A percentile compares a stretch with the other conserved stretches of the same genome.
phyloP scores from a whole-genome alignment of 176 grass and related monocot species.

The Triticum turgidum region DNA sequence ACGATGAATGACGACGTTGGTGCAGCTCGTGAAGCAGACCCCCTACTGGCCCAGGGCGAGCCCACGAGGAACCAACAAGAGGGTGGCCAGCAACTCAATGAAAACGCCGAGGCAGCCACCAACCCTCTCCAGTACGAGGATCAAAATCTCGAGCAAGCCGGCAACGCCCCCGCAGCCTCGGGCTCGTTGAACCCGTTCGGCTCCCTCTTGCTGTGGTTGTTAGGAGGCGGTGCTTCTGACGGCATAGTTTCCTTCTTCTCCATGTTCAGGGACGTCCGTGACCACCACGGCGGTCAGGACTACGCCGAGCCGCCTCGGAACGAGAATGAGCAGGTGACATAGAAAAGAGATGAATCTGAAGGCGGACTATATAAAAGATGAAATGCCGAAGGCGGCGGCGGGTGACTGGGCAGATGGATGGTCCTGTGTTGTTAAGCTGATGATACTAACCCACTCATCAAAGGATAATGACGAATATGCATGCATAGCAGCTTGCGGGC shows the following conservation, averaged over 20 bases:
- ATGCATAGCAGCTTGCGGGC: conserved; percentile 32
- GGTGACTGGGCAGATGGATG: background rate
- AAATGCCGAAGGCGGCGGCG: background rate
- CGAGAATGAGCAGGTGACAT: conserved; percentile 70
- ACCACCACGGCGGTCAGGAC: conserved; percentile 80
- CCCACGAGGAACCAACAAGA: conserved; percentile 38
- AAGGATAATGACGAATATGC: conserved; percentile 56
- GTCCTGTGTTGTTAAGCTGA: conserved; percentile 1
- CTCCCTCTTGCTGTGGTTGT: conserved; percentile 77
- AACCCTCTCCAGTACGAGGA: conserved; percentile 37
- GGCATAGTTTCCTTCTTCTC: conserved; percentile 94
- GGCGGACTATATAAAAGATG: background rate
- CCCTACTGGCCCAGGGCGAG: conserved; percentile 35
- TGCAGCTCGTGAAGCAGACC: conserved; percentile 35
- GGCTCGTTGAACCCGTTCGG: conserved; percentile 58
- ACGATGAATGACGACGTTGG: conserved; percentile 30
- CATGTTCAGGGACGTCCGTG: conserved; percentile 78
- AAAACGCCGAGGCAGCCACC: conserved; percentile 22
- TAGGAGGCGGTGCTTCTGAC: conserved; percentile 80
- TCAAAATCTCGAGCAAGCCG: conserved; percentile 48
- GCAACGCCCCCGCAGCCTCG: conserved; percentile 34
- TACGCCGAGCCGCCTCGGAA: conserved; percentile 46
- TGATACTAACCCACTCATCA: background rate
- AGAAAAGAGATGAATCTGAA: conserved; percentile 8
- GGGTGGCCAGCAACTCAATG: background rate